These are phyloP conservation scores for Triangularia setosa DNA, from an alignment of 2,329 filamentous ascomycete genomes.

Conservation along the genomic window DNA sequence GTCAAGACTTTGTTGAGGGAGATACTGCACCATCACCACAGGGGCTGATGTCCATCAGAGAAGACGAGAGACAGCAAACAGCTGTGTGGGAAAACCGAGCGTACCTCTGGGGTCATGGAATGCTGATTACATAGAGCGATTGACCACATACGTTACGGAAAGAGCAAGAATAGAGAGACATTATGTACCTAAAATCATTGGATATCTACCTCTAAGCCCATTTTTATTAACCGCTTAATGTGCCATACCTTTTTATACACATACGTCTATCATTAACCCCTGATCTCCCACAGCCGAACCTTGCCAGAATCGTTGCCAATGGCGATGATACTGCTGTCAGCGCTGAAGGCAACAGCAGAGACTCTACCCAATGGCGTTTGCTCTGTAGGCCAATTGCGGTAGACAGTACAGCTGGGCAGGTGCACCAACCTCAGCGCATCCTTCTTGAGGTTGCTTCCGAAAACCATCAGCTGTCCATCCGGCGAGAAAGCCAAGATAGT, in stretches of 20 bases:
- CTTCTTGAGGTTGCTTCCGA: slow-evolving; percentile 82
- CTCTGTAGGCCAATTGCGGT: slow-evolving; percentile 93
- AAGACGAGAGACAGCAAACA: too few species aligned
- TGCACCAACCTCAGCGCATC: slow-evolving; percentile 86
- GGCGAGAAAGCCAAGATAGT: slow-evolving; percentile 77
- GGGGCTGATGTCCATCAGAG: too few species aligned
- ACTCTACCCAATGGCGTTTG: slow-evolving; percentile 85
- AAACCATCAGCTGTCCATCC: slow-evolving; percentile 84
- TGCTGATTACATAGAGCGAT: too few species aligned
- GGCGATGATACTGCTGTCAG: slow-evolving; percentile 65
- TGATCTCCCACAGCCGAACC: slow-evolving; percentile 87
- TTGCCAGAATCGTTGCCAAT: slow-evolving; percentile 87
- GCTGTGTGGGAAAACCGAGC: too few species aligned
- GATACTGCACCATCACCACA: too few species aligned
- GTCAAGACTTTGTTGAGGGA: slow-evolving; percentile 36
- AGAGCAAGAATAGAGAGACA: not conserved
- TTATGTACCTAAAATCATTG: not conserved
- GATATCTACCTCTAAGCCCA: not conserved
- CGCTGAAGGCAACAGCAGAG: slow-evolving; percentile 66
- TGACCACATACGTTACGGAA: too few species aligned
- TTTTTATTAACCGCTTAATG: not conserved
- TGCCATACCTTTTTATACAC: not conserved
- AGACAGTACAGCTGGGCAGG: slow-evolving; percentile 87
- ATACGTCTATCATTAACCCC: slow-evolving; percentile 43
- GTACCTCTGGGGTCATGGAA: too few species aligned